Evolutionary conservation across 2,329 filamentous ascomycete genomes (phyloP).

Genomic region (Botrytis sinoallii): DNA sequence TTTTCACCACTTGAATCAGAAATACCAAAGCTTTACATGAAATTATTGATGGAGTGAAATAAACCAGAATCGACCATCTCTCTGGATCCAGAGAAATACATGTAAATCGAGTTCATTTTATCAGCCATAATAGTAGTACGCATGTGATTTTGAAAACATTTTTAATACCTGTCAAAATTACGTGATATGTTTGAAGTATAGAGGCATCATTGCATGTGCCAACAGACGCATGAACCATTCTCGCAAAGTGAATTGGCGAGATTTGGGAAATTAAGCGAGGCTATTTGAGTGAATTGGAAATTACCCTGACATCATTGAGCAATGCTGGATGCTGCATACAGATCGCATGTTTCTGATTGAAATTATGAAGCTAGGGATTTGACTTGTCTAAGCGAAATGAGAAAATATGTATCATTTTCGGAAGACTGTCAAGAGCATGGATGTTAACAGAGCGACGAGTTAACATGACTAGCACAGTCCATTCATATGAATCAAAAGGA

Average conservation of each 20-base stretch:
- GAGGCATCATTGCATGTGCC: not conserved
- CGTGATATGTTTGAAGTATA: not conserved
- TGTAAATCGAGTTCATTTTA: not conserved
- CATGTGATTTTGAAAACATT: fast-evolving
- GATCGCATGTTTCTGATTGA: not conserved
- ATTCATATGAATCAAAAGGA: not conserved
- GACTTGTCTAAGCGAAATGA: fast-evolving
- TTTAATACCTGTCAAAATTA: not conserved
- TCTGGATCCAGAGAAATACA: no score
- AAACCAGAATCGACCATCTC: no score
- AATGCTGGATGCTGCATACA: not conserved
- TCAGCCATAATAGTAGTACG: not conserved
- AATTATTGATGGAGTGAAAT: no score
- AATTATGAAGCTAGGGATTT: not conserved
- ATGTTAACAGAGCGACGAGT: fast-evolving
- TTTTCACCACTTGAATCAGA: no score
- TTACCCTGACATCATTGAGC: fast-evolving
- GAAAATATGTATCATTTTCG: not conserved
- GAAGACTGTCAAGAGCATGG: not conserved
- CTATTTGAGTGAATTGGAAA: not conserved
- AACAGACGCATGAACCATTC: not conserved
- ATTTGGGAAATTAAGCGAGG: fast-evolving
- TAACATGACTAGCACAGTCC: fast-evolving
- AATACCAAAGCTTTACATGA: no score
- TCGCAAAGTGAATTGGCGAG: not conserved